Evolutionary conservation across 2,329 filamentous ascomycete genomes (phyloP), one percentile per base, ranked within the genome.

Genomic region (Verticillium isaacii): DNA sequence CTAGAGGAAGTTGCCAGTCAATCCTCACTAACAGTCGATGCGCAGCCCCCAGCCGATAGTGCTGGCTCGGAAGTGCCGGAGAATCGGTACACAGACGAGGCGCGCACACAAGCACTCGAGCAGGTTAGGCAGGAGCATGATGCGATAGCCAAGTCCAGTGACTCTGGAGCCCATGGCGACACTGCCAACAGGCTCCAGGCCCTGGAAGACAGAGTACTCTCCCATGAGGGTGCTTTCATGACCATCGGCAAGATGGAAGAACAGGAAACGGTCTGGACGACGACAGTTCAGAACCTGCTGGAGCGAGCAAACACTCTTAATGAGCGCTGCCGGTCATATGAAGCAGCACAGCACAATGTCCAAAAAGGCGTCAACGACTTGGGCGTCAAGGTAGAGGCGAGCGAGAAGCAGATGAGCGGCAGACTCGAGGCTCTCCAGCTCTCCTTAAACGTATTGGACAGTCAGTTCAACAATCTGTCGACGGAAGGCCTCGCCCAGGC

Each of bases 391-490:
- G 8, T 50, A 3, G 19, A 50, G 19, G 14, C 23, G n/a, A 9
- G n/a, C n/a, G 32, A 36, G 32, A 19, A 57, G 32, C n/a, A 23
- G 32, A 37, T 23, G 32, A 25, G 17, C 32, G 55, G 34, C 29
- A 70, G 68, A 39, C 66, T 72, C 19, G 70, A 74, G 0, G 68
- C 69, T 5, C 64, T 82, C 6, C 71, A 75, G 17, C 67, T 75
- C 45, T 69, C 77, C 56, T 36, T 82, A 5, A 67, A 66, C 23
- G 68, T 74, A 1, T 65, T 87, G 8, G 78, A 83, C 66, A 61
- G 63, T 0, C 82, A 82, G 63, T 85, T 78, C 63, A 79, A 78
- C 61, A 84, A 82, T 64, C 69, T 87, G 8, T 75, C 69, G 23
- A 80, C 81, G 1, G 77, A 74, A 56, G 66, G 71, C 2, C 70